Evolutionary conservation across 1,284 basidiomycete species (phyloP).

Genomic region (Trichosporon sp.): DNA sequence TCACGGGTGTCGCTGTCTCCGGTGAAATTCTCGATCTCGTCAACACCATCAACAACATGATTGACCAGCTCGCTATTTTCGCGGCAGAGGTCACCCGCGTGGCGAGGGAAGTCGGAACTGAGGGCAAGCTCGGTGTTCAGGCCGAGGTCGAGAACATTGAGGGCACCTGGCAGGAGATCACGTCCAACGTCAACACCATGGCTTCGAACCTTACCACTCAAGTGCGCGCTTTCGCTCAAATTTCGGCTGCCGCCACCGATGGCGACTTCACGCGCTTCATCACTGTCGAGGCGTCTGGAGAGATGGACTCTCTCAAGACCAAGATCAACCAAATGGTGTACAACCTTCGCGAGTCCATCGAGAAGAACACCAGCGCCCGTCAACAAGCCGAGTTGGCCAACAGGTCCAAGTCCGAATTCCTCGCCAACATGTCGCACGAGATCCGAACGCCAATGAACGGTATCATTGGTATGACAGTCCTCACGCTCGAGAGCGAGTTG

Average conservation of each 20-base stretch:
- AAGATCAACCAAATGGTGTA: slow-evolving; percentile 91
- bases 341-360: slow-evolving; percentile 92
- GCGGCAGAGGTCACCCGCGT: slow-evolving; percentile 93
- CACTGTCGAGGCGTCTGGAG: slow-evolving; percentile 95
- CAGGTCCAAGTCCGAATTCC: slow-evolving; percentile 93
- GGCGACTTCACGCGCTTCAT: slow-evolving; percentile 99
- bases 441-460: slow-evolving; percentile 98
- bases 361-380: slow-evolving; percentile 97
- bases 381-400: slow-evolving; percentile 97
- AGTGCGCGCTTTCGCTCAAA: slow-evolving; percentile 98
- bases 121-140: slow-evolving; percentile 94
- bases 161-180: slow-evolving; percentile 98
- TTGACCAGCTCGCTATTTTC: slow-evolving; percentile 90
- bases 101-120: slow-evolving; percentile 88
- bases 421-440: slow-evolving; percentile 96
- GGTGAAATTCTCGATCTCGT: slow-evolving; percentile 94
- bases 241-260: slow-evolving; percentile 96
- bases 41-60: slow-evolving; percentile 79
- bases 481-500: slow-evolving; percentile 66
- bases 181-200: slow-evolving; percentile 92
- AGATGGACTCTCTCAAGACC: slow-evolving; percentile 99
- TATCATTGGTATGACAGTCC: slow-evolving; percentile 91
- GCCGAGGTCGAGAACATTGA: slow-evolving; percentile 96
- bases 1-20: slow-evolving; percentile 82
- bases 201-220: slow-evolving; percentile 92